These are phyloP conservation scores for Coniochaeta ligniaria DNA, from an alignment of 2,329 filamentous ascomycete species.

Conservation along the genomic window DNA sequence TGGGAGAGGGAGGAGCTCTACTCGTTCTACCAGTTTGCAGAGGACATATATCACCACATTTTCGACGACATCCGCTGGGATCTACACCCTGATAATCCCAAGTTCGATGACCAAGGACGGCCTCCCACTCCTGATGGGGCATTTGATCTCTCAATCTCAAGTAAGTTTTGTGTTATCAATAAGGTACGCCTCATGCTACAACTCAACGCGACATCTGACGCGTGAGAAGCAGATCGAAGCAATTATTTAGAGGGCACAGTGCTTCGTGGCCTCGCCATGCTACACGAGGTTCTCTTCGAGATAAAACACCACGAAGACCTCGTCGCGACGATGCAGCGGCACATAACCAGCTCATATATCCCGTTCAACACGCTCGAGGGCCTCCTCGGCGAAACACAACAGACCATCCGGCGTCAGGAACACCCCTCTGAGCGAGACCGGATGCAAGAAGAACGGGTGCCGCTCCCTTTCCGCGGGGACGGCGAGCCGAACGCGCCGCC, in stretches of 20 bases:
- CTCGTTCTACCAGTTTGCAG: conserved; percentile 4
- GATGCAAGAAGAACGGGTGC: conserved; percentile 3
- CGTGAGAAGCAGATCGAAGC: background rate
- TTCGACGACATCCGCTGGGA: conserved; percentile 1
- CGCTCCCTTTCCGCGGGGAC: conserved; percentile 9
- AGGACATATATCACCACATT: conserved; percentile 1
- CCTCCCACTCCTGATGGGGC: conserved; percentile 3
- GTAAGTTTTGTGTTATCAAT: background rate
- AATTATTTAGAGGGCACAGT: background rate
- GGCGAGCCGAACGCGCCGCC: conserved; percentile 7
- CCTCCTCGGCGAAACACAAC: background rate
- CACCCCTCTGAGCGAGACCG: background rate
- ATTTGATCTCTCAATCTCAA: background rate
- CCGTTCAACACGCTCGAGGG: background rate
- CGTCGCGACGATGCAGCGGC: conserved; percentile 20
- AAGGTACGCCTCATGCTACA: background rate
- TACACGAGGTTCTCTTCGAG: conserved; percentile 3
- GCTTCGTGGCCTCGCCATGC: background rate
- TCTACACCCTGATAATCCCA: conserved; percentile 3
- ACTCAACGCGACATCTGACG: background rate
- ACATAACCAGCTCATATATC: background rate
- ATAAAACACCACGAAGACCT: conserved; percentile 12
- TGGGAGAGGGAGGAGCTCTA: conserved; percentile 11
- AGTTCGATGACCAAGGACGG: conserved; percentile 2
- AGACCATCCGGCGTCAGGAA: background rate